These are phyloP conservation scores for Amaranthus palmeri DNA, from an alignment of 148 eudicot species.

Conservation along the genomic window DNA sequence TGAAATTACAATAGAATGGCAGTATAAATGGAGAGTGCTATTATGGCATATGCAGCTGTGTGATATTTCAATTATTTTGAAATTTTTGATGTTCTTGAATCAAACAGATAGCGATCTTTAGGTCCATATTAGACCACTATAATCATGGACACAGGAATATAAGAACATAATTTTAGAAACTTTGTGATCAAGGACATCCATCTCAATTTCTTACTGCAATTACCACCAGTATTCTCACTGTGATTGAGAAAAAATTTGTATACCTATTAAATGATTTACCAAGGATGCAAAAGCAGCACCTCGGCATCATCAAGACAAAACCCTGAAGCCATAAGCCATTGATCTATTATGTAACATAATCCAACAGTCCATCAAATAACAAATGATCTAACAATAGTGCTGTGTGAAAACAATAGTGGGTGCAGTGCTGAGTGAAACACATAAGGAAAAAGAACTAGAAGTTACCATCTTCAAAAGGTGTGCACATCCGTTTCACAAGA, in stretches of 20 bases:
- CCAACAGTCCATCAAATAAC: not conserved
- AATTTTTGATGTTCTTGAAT: not conserved
- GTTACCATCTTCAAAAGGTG: slow-evolving; percentile 56
- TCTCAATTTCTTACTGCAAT: not conserved
- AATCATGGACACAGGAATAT: not conserved
- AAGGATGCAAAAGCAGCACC: not conserved
- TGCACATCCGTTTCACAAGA: slow-evolving; percentile 64
- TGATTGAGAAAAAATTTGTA: not conserved
- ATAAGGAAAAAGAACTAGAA: slow-evolving; percentile 8
- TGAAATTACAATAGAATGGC: not conserved
- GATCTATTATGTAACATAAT: not conserved
- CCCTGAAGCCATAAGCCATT: not conserved
- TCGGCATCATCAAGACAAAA: not conserved
- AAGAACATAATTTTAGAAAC: not conserved
- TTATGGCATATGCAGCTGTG: not conserved
- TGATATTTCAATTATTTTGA: not conserved
- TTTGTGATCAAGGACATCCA: not conserved
- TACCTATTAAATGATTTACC: not conserved
- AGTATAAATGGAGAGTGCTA: not conserved
- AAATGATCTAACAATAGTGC: not conserved
- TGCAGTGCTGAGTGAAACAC: not conserved
- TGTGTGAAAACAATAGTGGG: too few species aligned
- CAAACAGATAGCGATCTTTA: not conserved
- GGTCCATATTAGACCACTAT: not conserved
- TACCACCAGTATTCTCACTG: not conserved